These are phyloP conservation scores for Elsinoe arachidis DNA, from an alignment of 2,329 filamentous ascomycete genomes.

Conservation along the genomic window DNA sequence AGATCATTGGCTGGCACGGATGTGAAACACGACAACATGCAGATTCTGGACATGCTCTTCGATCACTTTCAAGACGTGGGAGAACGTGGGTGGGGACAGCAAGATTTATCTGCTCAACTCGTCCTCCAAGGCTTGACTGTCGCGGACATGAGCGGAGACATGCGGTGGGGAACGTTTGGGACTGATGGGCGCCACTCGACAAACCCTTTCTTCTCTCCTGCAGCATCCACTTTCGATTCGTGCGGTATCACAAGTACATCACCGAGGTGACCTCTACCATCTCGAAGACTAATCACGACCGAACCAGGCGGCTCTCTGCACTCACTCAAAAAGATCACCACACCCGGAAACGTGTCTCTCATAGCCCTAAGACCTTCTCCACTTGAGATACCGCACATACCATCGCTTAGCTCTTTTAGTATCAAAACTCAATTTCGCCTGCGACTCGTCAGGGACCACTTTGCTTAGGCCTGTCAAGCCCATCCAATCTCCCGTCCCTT, in stretches of 20 bases:
- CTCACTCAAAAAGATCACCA: too few relatives aligned
- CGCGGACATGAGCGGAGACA: not conserved
- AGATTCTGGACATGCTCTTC: too few relatives aligned
- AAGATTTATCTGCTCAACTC: not conserved
- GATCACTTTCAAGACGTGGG: not conserved
- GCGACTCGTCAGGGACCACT: not conserved
- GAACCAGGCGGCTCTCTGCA: not conserved
- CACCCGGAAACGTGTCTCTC: not conserved
- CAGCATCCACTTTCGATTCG: not conserved
- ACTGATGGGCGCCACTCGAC: not conserved
- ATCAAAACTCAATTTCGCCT: constrained; percentile 8
- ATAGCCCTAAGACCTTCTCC: not conserved
- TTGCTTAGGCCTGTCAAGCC: not conserved
- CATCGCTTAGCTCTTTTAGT: constrained; percentile 6
- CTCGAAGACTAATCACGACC: not conserved
- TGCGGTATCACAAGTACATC: not conserved
- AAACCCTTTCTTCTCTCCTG: not conserved
- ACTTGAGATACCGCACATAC: not conserved
- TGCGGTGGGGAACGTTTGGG: not conserved
- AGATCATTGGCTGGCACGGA: constrained; percentile 8
- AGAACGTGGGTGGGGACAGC: not conserved
- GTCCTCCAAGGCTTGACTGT: not conserved
- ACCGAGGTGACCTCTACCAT: too few relatives aligned
- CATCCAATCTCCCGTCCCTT: not conserved
- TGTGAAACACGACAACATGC: constrained; percentile 4